A percentile compares a stretch with the other conserved stretches of the same genome.
Evolutionary conservation across 1,139 yeast genomes (phyloP).

Genomic region (Nadsonia starkeyi-henricii): DNA sequence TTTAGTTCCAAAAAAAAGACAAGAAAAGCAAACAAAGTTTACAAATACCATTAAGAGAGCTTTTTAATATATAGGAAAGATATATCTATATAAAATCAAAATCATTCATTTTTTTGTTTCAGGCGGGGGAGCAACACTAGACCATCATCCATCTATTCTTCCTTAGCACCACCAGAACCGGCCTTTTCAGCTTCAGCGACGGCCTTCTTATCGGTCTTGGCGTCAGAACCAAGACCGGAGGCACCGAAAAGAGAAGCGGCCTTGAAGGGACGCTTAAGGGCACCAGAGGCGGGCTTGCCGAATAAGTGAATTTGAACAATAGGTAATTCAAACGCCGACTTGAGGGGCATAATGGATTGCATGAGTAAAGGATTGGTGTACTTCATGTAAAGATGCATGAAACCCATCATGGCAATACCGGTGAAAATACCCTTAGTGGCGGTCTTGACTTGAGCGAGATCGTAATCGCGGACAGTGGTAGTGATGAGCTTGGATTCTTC

Average conservation of each 20-base stretch:
- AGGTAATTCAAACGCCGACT: conserved; percentile 81
- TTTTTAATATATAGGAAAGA: no score
- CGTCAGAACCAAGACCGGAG: conserved; percentile 46
- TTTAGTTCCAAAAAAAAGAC: no score
- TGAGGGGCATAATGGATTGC: conserved; percentile 85
- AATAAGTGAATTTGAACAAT: conserved; percentile 84
- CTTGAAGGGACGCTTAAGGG: conserved; percentile 94
- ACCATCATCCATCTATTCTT: conserved; percentile 37
- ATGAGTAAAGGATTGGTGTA: conserved; percentile 94
- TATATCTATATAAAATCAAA: conserved; percentile 3
- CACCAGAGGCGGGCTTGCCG: conserved; percentile 76
- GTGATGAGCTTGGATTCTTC: conserved; percentile 61
- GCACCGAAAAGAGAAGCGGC: conserved; percentile 68
- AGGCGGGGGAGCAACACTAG: no score
- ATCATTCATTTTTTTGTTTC: no score
- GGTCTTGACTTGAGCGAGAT: conserved; percentile 66
- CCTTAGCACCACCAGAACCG: conserved; percentile 85
- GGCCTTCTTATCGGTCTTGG: conserved; percentile 74
- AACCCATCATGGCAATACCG: conserved; percentile 93
- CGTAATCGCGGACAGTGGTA: conserved; percentile 91
- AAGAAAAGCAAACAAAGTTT: no score
- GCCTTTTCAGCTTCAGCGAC: conserved; percentile 75
- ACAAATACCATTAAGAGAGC: no score
- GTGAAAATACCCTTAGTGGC: conserved; percentile 75
- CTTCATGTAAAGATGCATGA: conserved; percentile 96